A percentile compares a stretch with the other conserved stretches of the same genome.
Evolutionary conservation across 768 basidiomycete species (phyloP).

Genomic region (Tylopilus balloui): DNA sequence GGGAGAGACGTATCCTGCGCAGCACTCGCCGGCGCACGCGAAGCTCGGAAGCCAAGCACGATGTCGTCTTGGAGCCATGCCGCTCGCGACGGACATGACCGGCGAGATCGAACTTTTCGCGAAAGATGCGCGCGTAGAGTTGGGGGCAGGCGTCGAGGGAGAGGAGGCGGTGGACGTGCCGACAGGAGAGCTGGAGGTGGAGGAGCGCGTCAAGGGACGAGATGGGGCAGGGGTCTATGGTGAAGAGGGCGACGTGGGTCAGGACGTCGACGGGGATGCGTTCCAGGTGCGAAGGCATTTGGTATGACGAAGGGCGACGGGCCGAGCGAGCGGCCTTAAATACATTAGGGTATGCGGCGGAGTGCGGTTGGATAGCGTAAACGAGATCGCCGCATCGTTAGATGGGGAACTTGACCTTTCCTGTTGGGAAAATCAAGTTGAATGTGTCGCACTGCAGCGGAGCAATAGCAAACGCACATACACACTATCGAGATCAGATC

Average conservation of each 20-base stretch:
- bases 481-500: slow-evolving; percentile 33
- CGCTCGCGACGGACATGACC: slow-evolving; percentile 22
- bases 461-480: slow-evolving; percentile 28
- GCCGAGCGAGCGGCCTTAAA: slow-evolving; percentile 20
- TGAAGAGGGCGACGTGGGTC: slow-evolving; percentile 48
- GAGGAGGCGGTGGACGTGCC: slow-evolving; percentile 41
- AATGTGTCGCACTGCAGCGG: slow-evolving; percentile 27
- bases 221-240: slow-evolving; percentile 36
- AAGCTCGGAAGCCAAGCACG: slow-evolving; percentile 46
- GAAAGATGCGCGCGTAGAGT: slow-evolving; percentile 54
- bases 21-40: slow-evolving; percentile 44
- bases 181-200: slow-evolving; percentile 43
- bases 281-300: slow-evolving; percentile 47
- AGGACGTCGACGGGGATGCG: slow-evolving; percentile 53
- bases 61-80: slow-evolving; percentile 34
- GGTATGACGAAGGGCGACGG: slow-evolving; percentile 16
- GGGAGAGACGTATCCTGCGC: slow-evolving; percentile 39
- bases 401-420: slow-evolving; percentile 31
- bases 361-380: slow-evolving; percentile 34
- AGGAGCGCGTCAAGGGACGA: slow-evolving; percentile 41
- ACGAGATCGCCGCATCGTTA: slow-evolving; percentile 30
- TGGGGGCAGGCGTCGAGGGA: slow-evolving; percentile 42
- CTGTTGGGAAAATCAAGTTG: slow-evolving; percentile 35
- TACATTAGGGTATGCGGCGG: slow-evolving; percentile 26
- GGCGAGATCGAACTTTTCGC: slow-evolving; percentile 42